A percentile compares a stretch with the other conserved stretches of the same genome.
Conservation (phyloP, 2,329 filamentous ascomycete genomes). For the Karstenula rhodostoma region DNA sequence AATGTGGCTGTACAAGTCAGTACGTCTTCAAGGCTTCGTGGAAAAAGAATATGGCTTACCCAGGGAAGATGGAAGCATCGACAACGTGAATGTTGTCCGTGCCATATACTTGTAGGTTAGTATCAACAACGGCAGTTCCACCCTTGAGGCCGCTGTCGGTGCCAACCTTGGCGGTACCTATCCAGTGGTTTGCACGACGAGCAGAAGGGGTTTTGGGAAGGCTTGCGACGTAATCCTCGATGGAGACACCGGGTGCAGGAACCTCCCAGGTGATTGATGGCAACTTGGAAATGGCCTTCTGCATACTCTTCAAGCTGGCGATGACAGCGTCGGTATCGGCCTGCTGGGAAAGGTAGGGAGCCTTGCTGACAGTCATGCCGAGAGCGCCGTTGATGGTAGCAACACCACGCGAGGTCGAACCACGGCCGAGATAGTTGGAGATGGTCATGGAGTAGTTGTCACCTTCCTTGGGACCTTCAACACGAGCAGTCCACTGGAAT, state of each 20-base stretch:
- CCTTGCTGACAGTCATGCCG: conserved; percentile 64
- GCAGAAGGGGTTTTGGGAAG: conserved; percentile 49
- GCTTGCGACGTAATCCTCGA: conserved; percentile 64
- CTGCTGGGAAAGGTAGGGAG: conserved; percentile 66
- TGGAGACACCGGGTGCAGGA: conserved; percentile 59
- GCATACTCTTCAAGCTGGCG: conserved; percentile 68
- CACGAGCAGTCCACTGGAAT: conserved; percentile 72
- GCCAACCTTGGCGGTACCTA: conserved; percentile 65
- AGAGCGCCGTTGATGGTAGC: conserved; percentile 68
- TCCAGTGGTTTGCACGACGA: conserved; percentile 58
- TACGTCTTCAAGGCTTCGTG: neutral
- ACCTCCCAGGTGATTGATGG: conserved; percentile 65
- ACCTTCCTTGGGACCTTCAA: conserved; percentile 61
- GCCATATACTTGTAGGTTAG: conserved; percentile 59
- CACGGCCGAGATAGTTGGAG: conserved; percentile 69
- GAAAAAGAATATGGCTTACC: conserved; percentile 29
- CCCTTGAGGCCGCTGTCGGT: conserved; percentile 53
- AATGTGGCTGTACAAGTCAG: conserved; percentile 39
- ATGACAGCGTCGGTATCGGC: conserved; percentile 71
- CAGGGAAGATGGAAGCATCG: conserved; percentile 57
- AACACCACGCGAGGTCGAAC: conserved; percentile 67
- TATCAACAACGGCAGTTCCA: conserved; percentile 58
- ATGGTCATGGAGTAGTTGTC: conserved; percentile 53
- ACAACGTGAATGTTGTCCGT: conserved; percentile 57
- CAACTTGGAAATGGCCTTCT: conserved; percentile 62